Evolutionary conservation across 2,329 filamentous ascomycete species (phyloP).

Genomic region (Venturiaceae sp.): DNA sequence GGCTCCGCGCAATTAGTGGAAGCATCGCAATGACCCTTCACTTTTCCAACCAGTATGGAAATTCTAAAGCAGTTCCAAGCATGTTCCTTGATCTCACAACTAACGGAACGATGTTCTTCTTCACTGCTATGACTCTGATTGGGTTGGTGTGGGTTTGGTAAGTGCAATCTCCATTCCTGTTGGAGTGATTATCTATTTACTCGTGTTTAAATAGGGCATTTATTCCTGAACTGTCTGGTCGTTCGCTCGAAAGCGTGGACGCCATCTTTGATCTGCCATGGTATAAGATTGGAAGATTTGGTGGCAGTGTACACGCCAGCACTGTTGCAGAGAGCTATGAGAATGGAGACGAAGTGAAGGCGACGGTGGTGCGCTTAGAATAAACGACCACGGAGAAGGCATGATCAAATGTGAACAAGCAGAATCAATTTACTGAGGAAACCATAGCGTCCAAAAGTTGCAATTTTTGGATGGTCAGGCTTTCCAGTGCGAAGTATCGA

Average conservation of each 20-base stretch:
- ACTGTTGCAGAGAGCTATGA: neutral
- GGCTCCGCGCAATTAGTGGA: constrained; percentile 61
- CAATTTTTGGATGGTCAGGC: neutral
- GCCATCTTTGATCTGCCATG: constrained; percentile 62
- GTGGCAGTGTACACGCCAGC: constrained; percentile 12
- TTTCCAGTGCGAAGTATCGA: constrained; percentile 6
- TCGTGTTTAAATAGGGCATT: constrained; percentile 32
- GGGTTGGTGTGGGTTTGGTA: constrained; percentile 60
- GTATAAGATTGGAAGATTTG: constrained; percentile 57
- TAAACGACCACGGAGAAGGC: neutral
- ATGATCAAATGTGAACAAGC: neutral
- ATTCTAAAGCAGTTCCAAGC: constrained; percentile 62
- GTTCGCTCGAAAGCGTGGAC: constrained; percentile 59
- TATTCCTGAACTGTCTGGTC: constrained; percentile 62
- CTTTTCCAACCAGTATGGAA: constrained; percentile 72
- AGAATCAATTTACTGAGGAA: neutral
- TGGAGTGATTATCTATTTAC: neutral
- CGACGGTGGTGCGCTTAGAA: neutral
- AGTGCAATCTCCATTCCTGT: neutral
- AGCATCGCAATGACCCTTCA: constrained; percentile 69
- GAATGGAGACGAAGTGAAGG: neutral
- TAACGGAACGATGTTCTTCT: constrained; percentile 70
- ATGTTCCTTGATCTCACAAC: constrained; percentile 52
- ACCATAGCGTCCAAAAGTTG: no score
- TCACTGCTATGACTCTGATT: constrained; percentile 56